Conservation (phyloP, 2,329 filamentous ascomycete species). For the Xylaria sp. region DNA sequence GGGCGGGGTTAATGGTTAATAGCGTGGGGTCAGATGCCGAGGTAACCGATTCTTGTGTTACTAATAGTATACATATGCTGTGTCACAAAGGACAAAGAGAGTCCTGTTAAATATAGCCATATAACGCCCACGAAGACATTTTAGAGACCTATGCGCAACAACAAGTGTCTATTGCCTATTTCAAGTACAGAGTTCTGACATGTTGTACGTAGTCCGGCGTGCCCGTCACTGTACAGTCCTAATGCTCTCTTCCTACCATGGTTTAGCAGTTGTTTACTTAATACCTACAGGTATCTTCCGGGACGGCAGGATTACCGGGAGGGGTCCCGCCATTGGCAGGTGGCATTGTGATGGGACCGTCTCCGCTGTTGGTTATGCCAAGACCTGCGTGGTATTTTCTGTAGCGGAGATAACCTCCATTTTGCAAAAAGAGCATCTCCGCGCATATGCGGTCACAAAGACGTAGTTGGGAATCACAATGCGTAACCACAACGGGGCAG, state of each 20-base stretch:
- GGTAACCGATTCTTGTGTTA: neutral
- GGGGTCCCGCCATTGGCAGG: neutral
- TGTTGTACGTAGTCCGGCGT: neutral
- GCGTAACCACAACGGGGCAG: neutral
- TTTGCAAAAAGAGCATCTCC: neutral
- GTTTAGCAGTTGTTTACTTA: neutral
- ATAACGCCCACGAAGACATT: too few relatives aligned
- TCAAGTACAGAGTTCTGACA: too few relatives aligned
- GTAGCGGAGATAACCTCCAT: neutral
- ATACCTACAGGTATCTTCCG: neutral
- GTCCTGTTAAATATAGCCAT: too few relatives aligned
- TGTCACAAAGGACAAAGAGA: too few relatives aligned
- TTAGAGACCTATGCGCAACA: too few relatives aligned
- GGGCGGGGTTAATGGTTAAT: neutral
- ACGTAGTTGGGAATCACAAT: neutral
- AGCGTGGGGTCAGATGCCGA: neutral
- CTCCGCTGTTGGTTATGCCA: neutral
- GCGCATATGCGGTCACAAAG: neutral
- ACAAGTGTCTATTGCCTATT: too few relatives aligned
- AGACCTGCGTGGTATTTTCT: conserved; percentile 12
- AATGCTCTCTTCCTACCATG: too few relatives aligned
- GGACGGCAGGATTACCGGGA: neutral
- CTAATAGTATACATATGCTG: too few relatives aligned
- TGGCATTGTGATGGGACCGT: conserved; percentile 7
- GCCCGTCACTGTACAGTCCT: too few relatives aligned